A percentile compares a stretch with the other conserved stretches of the same genome.
Evolutionary conservation across 2,329 filamentous ascomycete species (phyloP).

Genomic region (Exophiala aquamarina): DNA sequence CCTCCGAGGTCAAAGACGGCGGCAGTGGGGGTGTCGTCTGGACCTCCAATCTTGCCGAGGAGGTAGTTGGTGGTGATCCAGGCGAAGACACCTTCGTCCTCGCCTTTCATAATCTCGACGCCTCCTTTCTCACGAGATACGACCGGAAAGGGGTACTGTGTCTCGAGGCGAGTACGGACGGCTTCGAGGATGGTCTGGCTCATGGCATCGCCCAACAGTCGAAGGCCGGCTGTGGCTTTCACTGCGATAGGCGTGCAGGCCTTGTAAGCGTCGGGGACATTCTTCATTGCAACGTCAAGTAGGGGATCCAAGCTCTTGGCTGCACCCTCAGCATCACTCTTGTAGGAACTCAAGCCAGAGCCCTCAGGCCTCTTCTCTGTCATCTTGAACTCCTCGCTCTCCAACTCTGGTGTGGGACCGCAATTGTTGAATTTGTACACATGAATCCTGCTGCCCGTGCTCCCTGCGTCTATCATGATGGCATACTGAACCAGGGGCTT

Average conservation of each 20-base stretch:
- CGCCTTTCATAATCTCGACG: conserved; percentile 95
- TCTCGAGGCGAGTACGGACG: conserved; percentile 81
- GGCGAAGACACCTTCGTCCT: conserved; percentile 94
- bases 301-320: conserved; percentile 86
- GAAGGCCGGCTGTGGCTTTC: conserved; percentile 92
- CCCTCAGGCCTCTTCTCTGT: conserved; percentile 81
- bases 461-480: conserved; percentile 97
- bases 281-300: conserved; percentile 79
- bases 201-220: conserved; percentile 78
- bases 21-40: conserved; percentile 85
- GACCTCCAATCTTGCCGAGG: conserved; percentile 92
- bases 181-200: conserved; percentile 82
- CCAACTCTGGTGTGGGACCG: conserved; percentile 88
- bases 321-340: conserved; percentile 79
- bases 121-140: conserved; percentile 81
- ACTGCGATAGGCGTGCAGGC: conserved; percentile 94
- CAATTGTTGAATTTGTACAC: conserved; percentile 99
- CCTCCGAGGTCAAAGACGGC: conserved; percentile 95
- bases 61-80: conserved; percentile 99
- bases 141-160: conserved; percentile 89
- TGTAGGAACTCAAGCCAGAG: conserved; percentile 80
- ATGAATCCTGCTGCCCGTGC: conserved; percentile 96
- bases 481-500: conserved; percentile 97
- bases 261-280: conserved; percentile 84
- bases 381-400: conserved; percentile 90